Evolutionary conservation across 106 monocot species (phyloP), one percentile per base, ranked within the genome.

Genomic region (Allium cepa): DNA sequence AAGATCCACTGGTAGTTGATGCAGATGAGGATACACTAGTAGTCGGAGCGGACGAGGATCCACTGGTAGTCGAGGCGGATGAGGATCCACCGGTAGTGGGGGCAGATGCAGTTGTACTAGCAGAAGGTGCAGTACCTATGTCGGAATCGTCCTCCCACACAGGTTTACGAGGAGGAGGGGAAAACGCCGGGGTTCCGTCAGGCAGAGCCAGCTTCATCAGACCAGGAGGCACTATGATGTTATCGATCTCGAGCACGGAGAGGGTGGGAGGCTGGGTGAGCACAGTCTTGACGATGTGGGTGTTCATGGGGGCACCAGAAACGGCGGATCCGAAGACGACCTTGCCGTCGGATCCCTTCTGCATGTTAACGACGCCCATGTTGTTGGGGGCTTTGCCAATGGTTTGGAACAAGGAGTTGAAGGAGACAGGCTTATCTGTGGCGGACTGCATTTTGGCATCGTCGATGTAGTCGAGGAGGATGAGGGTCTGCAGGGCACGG

Each of bases 381-480:
- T 16, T 53, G 17, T 52, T 52, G 60, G 49, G 17, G 11, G 86
- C 86, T 48, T 47, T 13, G 49, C 86, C 86, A 50, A 26, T 73
- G 70, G 82, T 17, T 57, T 86, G 86, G 76, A 67, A 86, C 55
- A 86, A 76, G 59, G 86, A 82, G 73, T 79, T 73, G 53, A 82
- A 18, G 18, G 57, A 28, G 66, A 63, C 59, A 59, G 73, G 50
- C 13, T 67, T 52, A 16, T 67, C 46, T 36, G 81, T 61, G 69
- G 14, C 27, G 36, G 36, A 36, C 6, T 59, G 36, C 57, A 86
- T 61, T 79, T 86, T 86, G 3, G 49, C 61, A 47, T 3, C 17
- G 68, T 86, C 86, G 71, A 57, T 73, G 79, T 86, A 86, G 73
- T 86, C 86, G 62, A 86, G 86, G 62, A 79, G 49, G 71, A 82